These are phyloP conservation scores for Zea mays DNA, from an alignment of 176 grass and related monocot genomes.

Conservation along the genomic window DNA sequence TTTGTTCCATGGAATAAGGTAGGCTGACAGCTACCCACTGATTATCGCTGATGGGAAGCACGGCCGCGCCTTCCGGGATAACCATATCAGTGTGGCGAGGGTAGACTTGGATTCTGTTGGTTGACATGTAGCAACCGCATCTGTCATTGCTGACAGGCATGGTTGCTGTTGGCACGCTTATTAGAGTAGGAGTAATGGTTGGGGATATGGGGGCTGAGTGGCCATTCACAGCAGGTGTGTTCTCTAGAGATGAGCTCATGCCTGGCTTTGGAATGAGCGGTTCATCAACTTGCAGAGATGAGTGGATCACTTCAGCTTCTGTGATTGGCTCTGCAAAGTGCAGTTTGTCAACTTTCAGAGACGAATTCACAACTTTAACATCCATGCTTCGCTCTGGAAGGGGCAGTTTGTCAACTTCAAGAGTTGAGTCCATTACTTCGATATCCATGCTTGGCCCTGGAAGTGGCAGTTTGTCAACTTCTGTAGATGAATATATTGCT, in stretches of 20 bases:
- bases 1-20: conserved; percentile 10
- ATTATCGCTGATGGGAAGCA: conserved; percentile 63
- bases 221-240: background rate
- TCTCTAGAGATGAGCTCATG: conserved; percentile 18
- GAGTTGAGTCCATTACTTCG: conserved; percentile 1
- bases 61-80: conserved; percentile 45
- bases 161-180: background rate
- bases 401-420: background rate
- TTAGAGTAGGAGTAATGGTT: conserved; percentile 1
- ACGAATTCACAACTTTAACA: background rate
- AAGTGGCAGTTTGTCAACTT: background rate
- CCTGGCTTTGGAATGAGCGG: background rate
- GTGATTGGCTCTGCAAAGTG: background rate
- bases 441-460: conserved; percentile 9
- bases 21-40: conserved; percentile 68
- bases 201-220: background rate
- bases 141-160: background rate
- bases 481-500: background rate
- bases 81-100: conserved; percentile 37
- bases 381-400: background rate
- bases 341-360: background rate
- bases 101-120: conserved; percentile 51
- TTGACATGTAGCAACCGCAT: conserved; percentile 34
- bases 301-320: background rate
- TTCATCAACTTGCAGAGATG: background rate